Conservation (phyloP, 2,329 filamentous ascomycete species). For the Alternaria hordeiaustralica region DNA sequence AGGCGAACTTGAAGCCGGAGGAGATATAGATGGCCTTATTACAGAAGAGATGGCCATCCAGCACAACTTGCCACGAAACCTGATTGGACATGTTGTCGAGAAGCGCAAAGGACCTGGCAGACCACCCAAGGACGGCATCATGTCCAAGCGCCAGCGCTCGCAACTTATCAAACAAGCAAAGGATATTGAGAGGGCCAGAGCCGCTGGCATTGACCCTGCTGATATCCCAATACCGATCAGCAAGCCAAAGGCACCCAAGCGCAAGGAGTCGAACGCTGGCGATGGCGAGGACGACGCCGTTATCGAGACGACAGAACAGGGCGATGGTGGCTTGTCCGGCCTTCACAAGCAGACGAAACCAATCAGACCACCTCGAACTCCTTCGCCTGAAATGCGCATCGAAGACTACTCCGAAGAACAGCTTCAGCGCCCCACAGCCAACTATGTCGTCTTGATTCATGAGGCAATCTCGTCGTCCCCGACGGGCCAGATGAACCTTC, state of each 20-base stretch:
- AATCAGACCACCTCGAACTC: slow-evolving; percentile 58
- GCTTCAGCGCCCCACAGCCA: slow-evolving; percentile 70
- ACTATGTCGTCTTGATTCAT: slow-evolving; percentile 69
- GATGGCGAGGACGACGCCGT: slow-evolving; percentile 45
- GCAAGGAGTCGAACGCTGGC: slow-evolving; percentile 47
- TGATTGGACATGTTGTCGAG: slow-evolving; percentile 55
- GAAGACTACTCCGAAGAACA: slow-evolving; percentile 76
- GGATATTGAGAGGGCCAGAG: slow-evolving; percentile 53
- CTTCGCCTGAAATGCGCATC: slow-evolving; percentile 67
- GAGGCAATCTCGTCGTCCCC: slow-evolving; percentile 65
- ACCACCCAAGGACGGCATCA: slow-evolving; percentile 81
- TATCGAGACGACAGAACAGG: slow-evolving; percentile 47
- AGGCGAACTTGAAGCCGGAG: slow-evolving; percentile 39
- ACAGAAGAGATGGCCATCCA: slow-evolving; percentile 50
- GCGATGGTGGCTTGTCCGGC: slow-evolving; percentile 41
- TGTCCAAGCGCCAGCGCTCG: slow-evolving; percentile 78
- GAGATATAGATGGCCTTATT: slow-evolving; percentile 42
- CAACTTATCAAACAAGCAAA: slow-evolving; percentile 66
- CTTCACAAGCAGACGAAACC: slow-evolving; percentile 59
- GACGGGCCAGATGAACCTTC: slow-evolving; percentile 65
- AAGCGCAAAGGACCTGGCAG: slow-evolving; percentile 79
- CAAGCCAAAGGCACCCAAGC: slow-evolving; percentile 45
- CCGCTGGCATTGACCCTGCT: slow-evolving; percentile 46
- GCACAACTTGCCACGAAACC: slow-evolving; percentile 47
- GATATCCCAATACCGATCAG: slow-evolving; percentile 42